Evolutionary conservation across 495 filamentous ascomycete species (phyloP).

Genomic region (Podospora pseudopauciseta): DNA sequence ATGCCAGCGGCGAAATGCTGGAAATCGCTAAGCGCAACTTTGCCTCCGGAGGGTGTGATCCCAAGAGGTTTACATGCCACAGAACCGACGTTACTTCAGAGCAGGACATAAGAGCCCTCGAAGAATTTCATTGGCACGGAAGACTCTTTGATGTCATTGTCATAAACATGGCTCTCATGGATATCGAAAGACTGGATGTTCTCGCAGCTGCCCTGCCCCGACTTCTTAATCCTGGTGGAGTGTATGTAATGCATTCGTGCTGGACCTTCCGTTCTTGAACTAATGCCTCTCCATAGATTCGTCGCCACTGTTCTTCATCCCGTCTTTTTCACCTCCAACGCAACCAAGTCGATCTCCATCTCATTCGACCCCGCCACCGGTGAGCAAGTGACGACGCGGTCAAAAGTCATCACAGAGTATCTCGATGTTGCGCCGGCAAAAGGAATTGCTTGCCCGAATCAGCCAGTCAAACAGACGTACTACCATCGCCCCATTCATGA

Average conservation of each 20-base stretch:
- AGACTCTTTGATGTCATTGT: slow-evolving; percentile 32
- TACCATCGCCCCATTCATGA: slow-evolving; percentile 44
- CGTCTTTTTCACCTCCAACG: slow-evolving; percentile 42
- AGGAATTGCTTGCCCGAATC: slow-evolving; percentile 32
- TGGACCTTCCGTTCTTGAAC: not conserved
- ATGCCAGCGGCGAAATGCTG: slow-evolving; percentile 35
- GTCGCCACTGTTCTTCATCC: slow-evolving; percentile 44
- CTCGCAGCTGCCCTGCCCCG: slow-evolving; percentile 33
- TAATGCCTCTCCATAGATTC: slow-evolving; percentile 28
- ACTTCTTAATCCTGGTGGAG: slow-evolving; percentile 35
- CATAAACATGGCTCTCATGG: slow-evolving; percentile 49
- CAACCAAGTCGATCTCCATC: slow-evolving; percentile 30
- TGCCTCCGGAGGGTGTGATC: too few relatives aligned
- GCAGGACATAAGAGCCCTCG: slow-evolving; percentile 24
- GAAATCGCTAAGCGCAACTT: slow-evolving; percentile 23
- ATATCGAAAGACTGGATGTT: slow-evolving; percentile 35
- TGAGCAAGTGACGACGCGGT: slow-evolving; percentile 25
- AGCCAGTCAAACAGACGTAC: slow-evolving; percentile 35
- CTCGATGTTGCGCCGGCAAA: slow-evolving; percentile 34
- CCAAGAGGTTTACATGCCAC: slow-evolving; percentile 22
- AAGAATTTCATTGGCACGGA: slow-evolving; percentile 5
- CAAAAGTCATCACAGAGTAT: slow-evolving; percentile 34
- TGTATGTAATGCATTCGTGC: slow-evolving; percentile 27
- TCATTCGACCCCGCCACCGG: slow-evolving; percentile 22
- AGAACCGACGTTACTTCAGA: slow-evolving; percentile 36